Conservation (phyloP, 768 basidiomycete genomes). For the Tulasnella sp. region DNA sequence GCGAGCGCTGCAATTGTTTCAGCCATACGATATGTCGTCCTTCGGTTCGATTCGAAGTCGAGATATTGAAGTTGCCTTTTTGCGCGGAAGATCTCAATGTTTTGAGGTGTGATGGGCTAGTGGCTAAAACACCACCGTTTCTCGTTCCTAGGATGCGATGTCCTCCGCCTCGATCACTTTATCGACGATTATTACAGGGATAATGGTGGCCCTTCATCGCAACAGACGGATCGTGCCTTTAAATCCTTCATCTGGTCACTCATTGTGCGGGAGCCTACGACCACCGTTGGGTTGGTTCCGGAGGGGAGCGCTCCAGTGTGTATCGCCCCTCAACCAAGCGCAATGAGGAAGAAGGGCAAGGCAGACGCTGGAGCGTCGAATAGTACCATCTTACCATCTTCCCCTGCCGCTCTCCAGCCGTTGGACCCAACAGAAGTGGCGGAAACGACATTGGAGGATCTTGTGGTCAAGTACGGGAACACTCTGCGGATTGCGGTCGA, state of each 20-base stretch:
- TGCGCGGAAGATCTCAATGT: no score
- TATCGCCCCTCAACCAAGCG: conserved; percentile 65
- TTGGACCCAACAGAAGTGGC: conserved; percentile 40
- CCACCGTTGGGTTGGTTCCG: conserved; percentile 64
- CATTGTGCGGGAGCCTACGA: conserved; percentile 61
- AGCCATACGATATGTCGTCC: conserved; percentile 13
- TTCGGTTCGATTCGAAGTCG: conserved; percentile 20
- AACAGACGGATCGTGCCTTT: conserved; percentile 64
- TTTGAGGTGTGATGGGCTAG: background rate
- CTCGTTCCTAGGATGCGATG: conserved; percentile 64
- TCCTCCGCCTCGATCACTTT: conserved; percentile 61
- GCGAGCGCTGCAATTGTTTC: background rate
- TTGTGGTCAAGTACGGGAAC: conserved; percentile 49
- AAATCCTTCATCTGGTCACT: conserved; percentile 75
- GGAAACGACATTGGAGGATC: conserved; percentile 43
- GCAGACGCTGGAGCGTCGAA: conserved; percentile 3
- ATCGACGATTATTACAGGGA: conserved; percentile 53
- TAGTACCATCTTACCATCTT: background rate
- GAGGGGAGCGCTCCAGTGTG: conserved; percentile 50
- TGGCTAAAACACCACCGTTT: background rate
- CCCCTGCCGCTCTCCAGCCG: conserved; percentile 32
- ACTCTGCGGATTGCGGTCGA: conserved; percentile 64
- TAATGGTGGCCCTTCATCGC: conserved; percentile 26
- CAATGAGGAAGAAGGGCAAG: conserved; percentile 21
- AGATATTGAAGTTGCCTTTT: conserved; percentile 17